These are phyloP conservation scores for Carex arenaria DNA, from an alignment of 202 grass and related monocot genomes.

Conservation along the genomic window DNA sequence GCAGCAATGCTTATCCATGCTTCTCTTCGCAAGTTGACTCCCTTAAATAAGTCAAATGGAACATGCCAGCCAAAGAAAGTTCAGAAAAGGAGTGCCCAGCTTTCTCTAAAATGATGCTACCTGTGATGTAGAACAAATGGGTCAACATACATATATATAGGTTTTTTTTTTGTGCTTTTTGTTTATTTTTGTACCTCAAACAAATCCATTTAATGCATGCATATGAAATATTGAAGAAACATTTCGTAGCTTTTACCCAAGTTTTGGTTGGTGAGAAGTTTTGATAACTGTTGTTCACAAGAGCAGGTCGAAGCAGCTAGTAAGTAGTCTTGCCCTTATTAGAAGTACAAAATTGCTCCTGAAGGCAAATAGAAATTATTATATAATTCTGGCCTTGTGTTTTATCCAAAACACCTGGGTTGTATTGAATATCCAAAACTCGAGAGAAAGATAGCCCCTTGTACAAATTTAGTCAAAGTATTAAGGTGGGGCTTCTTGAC, in stretches of 20 bases:
- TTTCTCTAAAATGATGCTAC: neutral
- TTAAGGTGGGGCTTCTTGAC: too few species aligned
- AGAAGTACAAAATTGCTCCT: neutral
- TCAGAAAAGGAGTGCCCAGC: conserved; percentile 36
- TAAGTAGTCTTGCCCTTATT: neutral
- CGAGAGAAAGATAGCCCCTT: too few species aligned
- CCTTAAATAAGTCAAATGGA: conserved; percentile 41
- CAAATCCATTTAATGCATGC: neutral
- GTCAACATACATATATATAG: neutral
- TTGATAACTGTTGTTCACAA: neutral
- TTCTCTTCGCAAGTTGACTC: conserved; percentile 83
- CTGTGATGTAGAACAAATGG: neutral
- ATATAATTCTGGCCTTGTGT: neutral
- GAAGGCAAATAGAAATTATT: neutral
- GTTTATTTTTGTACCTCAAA: neutral
- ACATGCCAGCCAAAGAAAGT: conserved; percentile 34
- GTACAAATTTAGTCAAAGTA: too few species aligned
- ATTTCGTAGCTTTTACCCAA: neutral
- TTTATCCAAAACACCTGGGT: neutral
- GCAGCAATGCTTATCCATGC: conserved; percentile 82
- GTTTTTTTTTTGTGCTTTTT: neutral
- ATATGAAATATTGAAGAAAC: neutral
- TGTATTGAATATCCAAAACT: neutral
- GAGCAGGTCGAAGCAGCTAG: neutral
- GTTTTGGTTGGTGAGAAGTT: neutral